Evolutionary conservation across 495 filamentous ascomycete genomes (phyloP).

Genomic region (Aspergillus carlsbadensis): DNA sequence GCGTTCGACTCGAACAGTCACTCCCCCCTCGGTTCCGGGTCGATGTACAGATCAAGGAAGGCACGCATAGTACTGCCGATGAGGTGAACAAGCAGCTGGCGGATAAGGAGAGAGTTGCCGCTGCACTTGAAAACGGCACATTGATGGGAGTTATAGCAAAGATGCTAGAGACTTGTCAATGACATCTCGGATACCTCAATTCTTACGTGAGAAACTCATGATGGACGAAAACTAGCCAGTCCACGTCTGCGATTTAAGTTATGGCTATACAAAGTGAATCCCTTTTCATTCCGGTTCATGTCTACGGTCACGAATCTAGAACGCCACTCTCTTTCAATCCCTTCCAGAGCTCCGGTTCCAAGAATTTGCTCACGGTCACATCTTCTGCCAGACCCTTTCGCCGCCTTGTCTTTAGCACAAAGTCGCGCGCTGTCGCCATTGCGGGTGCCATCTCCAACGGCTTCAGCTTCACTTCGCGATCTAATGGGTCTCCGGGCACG

Average conservation of each 20-base stretch:
- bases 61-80: constrained; percentile 89
- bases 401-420: constrained; percentile 91
- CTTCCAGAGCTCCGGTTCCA: constrained; percentile 90
- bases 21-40: constrained; percentile 90
- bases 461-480: constrained; percentile 76
- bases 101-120: constrained; percentile 95
- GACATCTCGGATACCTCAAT: constrained; percentile 10
- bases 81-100: constrained; percentile 94
- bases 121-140: constrained; percentile 90
- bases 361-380: constrained; percentile 89
- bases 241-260: background rate
- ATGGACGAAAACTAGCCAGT: background rate
- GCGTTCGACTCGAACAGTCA: constrained; percentile 85
- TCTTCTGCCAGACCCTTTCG: constrained; percentile 95
- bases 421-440: constrained; percentile 88
- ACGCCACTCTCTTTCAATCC: constrained; percentile 86
- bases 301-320: constrained; percentile 59
- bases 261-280: background rate
- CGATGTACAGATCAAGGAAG: constrained; percentile 92
- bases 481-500: constrained; percentile 92
- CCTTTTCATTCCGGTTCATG: background rate
- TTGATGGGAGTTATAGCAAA: constrained; percentile 84
- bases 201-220: background rate
- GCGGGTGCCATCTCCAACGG: constrained; percentile 84
- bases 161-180: constrained; percentile 84